Evolutionary conservation across 106 monocot species (phyloP).

Genomic region (Dendrobium catenatum): DNA sequence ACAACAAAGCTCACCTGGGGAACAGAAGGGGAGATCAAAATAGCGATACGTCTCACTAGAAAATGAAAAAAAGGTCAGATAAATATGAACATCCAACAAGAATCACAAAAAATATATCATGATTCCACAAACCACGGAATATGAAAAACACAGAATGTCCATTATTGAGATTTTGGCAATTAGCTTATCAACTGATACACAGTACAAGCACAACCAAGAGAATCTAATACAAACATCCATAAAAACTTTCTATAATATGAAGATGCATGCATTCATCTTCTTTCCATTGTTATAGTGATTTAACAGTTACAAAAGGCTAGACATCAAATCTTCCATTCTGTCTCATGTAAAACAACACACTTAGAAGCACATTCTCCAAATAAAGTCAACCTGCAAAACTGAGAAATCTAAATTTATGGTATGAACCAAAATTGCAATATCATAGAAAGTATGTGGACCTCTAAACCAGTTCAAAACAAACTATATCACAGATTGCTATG

Average conservation of each 20-base stretch:
- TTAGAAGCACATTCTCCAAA: not conserved
- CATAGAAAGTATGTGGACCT: not conserved
- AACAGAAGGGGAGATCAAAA: conserved; percentile 70
- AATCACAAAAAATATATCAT: not conserved
- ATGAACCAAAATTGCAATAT: not conserved
- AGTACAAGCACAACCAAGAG: not conserved
- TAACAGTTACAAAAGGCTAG: not conserved
- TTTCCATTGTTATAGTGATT: not conserved
- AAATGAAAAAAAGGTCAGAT: conserved; percentile 4
- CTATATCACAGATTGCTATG: not conserved
- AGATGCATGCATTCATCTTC: not conserved
- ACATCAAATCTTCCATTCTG: not conserved
- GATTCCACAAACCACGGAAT: not conserved
- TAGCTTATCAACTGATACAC: not conserved
- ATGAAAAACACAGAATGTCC: not conserved
- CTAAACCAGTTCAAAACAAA: no score
- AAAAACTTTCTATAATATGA: not conserved
- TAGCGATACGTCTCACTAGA: conserved; percentile 67
- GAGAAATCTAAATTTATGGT: not conserved
- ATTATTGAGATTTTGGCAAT: not conserved
- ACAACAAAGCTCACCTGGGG: conserved; percentile 33
- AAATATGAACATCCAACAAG: not conserved
- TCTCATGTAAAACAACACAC: not conserved
- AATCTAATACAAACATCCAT: not conserved
- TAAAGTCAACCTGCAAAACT: not conserved